A percentile compares a stretch with the other conserved stretches of the same genome.
These are phyloP conservation scores for Didymella pomorum DNA, from an alignment of 2,329 filamentous ascomycete genomes.

Conservation along the genomic window DNA sequence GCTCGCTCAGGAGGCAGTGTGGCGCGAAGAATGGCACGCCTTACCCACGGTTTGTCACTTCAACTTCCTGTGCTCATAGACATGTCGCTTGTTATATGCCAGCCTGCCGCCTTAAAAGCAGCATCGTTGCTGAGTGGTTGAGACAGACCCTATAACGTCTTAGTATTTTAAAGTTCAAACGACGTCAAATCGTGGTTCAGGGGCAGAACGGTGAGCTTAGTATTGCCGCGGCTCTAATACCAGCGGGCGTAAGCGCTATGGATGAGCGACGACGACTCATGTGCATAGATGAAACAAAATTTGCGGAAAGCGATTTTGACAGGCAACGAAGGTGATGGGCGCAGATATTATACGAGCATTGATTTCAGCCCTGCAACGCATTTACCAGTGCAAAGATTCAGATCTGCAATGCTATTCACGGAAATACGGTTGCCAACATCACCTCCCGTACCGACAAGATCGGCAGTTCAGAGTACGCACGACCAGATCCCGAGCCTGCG, in stretches of 20 bases:
- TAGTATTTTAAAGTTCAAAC: constrained; percentile 4
- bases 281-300: constrained; percentile 19
- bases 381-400: background rate
- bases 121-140: constrained; percentile 9
- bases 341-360: constrained; percentile 3
- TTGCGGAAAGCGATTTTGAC: constrained; percentile 12
- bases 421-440: constrained; percentile 11
- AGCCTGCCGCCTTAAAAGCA: constrained; percentile 7
- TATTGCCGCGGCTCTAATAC: constrained; percentile 9
- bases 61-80: background rate
- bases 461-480: constrained; percentile 17
- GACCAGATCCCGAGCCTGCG: constrained; percentile 23
- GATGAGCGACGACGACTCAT: constrained; percentile 15
- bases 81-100: background rate
- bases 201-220: constrained; percentile 15
- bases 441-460: constrained; percentile 20
- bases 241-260: constrained; percentile 14
- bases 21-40: constrained; percentile 21
- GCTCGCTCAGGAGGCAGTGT: constrained; percentile 15
- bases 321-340: constrained; percentile 3
- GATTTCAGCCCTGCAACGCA: constrained; percentile 15
- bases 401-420: constrained; percentile 21
- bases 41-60: background rate
- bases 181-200: constrained; percentile 15
- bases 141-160: constrained; percentile 1